Evolutionary conservation across 345 rosid genomes (phyloP).

Genomic region (Dimocarpus longan): DNA sequence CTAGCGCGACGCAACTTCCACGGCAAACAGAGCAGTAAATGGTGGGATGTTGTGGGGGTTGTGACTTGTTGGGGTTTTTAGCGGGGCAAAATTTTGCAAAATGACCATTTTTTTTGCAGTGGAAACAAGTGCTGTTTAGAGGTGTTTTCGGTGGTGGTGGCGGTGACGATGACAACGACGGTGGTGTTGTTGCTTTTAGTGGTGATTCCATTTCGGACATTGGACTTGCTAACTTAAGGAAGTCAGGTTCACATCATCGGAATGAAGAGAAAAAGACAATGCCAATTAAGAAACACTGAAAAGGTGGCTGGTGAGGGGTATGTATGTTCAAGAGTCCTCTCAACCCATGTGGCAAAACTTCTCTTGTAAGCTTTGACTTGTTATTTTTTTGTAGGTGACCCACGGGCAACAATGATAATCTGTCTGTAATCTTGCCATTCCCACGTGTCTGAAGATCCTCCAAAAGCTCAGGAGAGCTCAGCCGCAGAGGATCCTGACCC

Average conservation of each 20-base stretch:
- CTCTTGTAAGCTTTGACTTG: neutral
- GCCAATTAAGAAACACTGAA: too few species aligned
- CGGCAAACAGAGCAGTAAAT: conserved; percentile 17
- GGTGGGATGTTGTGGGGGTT: conserved; percentile 3
- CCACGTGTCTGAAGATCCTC: neutral
- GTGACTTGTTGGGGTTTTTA: neutral
- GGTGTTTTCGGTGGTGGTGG: neutral
- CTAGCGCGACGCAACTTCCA: too few species aligned
- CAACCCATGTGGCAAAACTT: conserved; percentile 1
- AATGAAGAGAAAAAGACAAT: too few species aligned
- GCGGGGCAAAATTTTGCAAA: conserved; percentile 17
- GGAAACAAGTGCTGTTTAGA: neutral
- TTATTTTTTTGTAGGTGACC: neutral
- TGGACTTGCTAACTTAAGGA: too few species aligned
- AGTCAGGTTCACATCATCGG: too few species aligned
- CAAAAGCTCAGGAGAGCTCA: neutral
- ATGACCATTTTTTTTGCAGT: conserved; percentile 22
- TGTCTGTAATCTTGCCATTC: neutral
- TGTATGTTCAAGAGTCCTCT: too few species aligned
- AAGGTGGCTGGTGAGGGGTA: too few species aligned
- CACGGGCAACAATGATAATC: neutral
- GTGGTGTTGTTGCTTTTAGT: too few species aligned
- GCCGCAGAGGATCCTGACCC: neutral
- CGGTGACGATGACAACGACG: neutral
- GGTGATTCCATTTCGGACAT: neutral